A percentile compares a stretch with the other conserved stretches of the same genome.
Conservation (phyloP, 352 stramenopile genomes). For the Vaucheria bursata region DNA sequence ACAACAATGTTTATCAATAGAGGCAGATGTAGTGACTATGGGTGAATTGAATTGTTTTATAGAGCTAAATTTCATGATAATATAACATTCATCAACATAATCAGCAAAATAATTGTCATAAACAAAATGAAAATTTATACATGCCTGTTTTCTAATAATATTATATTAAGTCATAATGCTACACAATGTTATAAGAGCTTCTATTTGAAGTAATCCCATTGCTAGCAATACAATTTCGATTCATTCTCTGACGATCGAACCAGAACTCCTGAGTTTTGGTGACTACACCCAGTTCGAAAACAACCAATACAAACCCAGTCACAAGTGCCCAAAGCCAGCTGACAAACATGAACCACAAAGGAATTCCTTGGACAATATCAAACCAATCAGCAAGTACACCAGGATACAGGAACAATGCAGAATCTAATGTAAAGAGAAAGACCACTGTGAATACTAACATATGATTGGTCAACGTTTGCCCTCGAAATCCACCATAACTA, state of each 20-base stretch:
- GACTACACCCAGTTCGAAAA: background rate
- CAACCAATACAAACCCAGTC: background rate
- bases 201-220: too few relatives aligned
- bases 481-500: slow-evolving; percentile 1
- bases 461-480: background rate
- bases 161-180: too few relatives aligned
- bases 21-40: too few relatives aligned
- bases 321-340: background rate
- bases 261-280: background rate
- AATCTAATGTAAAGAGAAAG: background rate
- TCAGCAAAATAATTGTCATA: too few relatives aligned
- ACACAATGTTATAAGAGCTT: too few relatives aligned
- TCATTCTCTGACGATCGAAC: background rate
- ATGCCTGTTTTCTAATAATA: too few relatives aligned
- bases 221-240: too few relatives aligned
- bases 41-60: too few relatives aligned
- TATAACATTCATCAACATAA: too few relatives aligned
- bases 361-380: background rate
- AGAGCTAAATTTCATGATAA: too few relatives aligned
- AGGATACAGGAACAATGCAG: background rate
- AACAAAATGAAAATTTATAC: too few relatives aligned
- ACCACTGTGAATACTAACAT: background rate
- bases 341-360: background rate
- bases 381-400: background rate
- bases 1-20: too few relatives aligned